These are phyloP conservation scores for Botrytis byssoidea DNA, from an alignment of 2,329 filamentous ascomycete species.

Conservation along the genomic window DNA sequence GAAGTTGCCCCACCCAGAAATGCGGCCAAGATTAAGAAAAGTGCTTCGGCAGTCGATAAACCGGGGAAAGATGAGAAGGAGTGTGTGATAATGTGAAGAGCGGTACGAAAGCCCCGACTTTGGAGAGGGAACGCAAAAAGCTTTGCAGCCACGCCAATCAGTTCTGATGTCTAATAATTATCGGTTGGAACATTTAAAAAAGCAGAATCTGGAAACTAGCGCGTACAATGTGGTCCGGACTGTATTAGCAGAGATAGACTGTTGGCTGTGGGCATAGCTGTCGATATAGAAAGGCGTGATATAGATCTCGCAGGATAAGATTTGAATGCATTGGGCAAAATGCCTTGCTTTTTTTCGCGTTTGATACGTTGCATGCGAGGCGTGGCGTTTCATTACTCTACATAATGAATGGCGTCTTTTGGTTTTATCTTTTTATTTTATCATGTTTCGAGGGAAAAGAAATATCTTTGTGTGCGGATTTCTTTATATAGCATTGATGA, in stretches of 20 bases:
- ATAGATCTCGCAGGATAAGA: conserved; percentile 10
- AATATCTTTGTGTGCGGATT: neutral
- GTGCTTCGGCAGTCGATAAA: conserved; percentile 29
- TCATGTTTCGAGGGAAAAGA: neutral
- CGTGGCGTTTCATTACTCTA: neutral
- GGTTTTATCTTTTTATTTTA: neutral
- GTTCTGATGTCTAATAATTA: neutral
- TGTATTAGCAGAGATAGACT: neutral
- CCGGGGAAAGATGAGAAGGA: conserved; percentile 32
- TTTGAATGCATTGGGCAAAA: neutral
- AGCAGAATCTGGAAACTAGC: neutral
- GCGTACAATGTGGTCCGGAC: neutral
- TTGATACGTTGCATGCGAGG: conserved; percentile 11
- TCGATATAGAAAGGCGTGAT: neutral
- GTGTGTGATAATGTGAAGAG: conserved; percentile 34
- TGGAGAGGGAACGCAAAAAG: neutral
- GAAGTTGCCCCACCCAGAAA: conserved; percentile 35
- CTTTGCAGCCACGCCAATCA: neutral
- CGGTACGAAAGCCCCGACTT: neutral
- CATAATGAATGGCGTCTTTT: conserved; percentile 7
- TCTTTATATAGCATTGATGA: neutral
- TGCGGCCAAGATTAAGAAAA: conserved; percentile 36
- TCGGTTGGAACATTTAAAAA: neutral
- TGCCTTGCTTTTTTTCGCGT: neutral
- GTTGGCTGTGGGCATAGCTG: neutral